Conservation (phyloP, 352 stramenopile genomes). For the Pelagophyceae sp. region DNA sequence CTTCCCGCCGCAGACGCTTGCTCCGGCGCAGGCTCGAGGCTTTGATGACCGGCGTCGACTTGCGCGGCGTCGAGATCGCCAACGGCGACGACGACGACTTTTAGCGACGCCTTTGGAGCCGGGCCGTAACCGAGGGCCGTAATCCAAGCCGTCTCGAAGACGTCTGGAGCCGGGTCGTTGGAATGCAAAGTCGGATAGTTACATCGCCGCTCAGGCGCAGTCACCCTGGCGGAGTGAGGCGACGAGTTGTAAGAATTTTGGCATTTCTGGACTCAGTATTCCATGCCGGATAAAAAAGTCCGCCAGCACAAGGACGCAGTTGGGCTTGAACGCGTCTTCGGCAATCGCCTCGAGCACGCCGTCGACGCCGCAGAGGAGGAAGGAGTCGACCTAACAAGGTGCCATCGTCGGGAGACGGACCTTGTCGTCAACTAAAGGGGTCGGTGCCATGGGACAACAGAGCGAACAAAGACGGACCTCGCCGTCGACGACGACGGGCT, state of each 20-base stretch:
- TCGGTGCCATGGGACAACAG: too few species aligned
- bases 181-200: not conserved
- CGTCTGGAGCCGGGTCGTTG: not conserved
- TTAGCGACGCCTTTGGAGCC: not conserved
- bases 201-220: conserved; percentile 31
- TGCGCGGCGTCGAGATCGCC: not conserved
- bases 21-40: not conserved
- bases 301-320: conserved; percentile 57
- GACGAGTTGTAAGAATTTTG: conserved; percentile 52
- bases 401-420: too few species aligned
- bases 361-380: conserved; percentile 52
- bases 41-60: not conserved
- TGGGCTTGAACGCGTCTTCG: conserved; percentile 56
- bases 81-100: conserved; percentile 1
- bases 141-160: too few species aligned
- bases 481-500: conserved; percentile 50
- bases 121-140: too few species aligned
- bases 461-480: too few species aligned
- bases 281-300: conserved; percentile 50
- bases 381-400: conserved; percentile 61
- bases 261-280: conserved; percentile 45
- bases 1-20: not conserved
- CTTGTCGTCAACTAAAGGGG: too few species aligned
- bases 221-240: conserved; percentile 46
- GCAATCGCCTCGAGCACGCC: conserved; percentile 41